Conservation (phyloP, 2,329 filamentous ascomycete genomes). For the Fusarium sp. region DNA sequence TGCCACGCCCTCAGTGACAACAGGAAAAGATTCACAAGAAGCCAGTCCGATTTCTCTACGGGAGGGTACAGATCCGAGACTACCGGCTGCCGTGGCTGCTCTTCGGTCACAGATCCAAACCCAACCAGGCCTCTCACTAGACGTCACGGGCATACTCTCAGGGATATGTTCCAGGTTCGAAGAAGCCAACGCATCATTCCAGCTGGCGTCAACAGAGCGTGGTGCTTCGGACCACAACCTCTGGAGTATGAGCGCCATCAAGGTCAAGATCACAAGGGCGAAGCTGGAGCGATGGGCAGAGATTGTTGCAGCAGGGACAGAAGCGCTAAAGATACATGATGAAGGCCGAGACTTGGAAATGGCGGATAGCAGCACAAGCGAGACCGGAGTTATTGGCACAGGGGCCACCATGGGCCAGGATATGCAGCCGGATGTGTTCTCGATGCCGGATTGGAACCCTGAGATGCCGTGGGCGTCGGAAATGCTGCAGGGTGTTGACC, state of each 20-base stretch:
- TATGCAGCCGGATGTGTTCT: constrained; percentile 44
- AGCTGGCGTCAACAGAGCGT: constrained; percentile 49
- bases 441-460: constrained; percentile 45
- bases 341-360: constrained; percentile 37
- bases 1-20: constrained; percentile 17
- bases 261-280: constrained; percentile 60
- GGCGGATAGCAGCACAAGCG: constrained; percentile 7
- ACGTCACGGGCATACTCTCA: constrained; percentile 60
- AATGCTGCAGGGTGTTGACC: constrained; percentile 52
- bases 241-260: constrained; percentile 63
- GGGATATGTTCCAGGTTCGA: constrained; percentile 60
- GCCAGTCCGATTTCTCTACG: constrained; percentile 43
- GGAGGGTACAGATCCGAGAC: constrained; percentile 54
- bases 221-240: constrained; percentile 59
- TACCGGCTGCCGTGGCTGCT: constrained; percentile 57
- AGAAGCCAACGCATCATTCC: constrained; percentile 56
- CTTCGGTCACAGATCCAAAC: constrained; percentile 58
- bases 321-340: constrained; percentile 42
- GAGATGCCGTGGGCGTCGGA: constrained; percentile 52
- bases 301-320: constrained; percentile 56
- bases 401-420: constrained; percentile 30
- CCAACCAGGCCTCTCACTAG: constrained; percentile 61
- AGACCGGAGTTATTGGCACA: constrained; percentile 1
- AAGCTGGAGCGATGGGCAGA: constrained; percentile 64
- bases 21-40: constrained; percentile 28